Evolutionary conservation across 352 stramenopile genomes (phyloP), one percentile per base, ranked within the genome.

Genomic region (Phytophthora sp.): DNA sequence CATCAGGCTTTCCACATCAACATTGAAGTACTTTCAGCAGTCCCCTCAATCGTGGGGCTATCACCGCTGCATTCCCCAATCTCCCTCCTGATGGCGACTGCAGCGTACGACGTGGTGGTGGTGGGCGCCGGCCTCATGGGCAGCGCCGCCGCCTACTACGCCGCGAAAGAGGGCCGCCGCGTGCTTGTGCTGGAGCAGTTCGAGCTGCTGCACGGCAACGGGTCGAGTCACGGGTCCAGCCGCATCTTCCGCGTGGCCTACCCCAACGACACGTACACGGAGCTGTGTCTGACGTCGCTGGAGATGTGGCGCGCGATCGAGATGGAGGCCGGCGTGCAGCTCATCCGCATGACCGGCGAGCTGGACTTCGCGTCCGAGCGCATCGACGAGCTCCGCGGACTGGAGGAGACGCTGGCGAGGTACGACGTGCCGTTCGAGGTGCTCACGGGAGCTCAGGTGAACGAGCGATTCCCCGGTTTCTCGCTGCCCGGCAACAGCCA

Each of bases 211-310:
- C 84, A 95, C 48, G 56, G 55, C 20, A 69, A 76, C 15, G 87
- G 88, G 5, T 94, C 82, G 0, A 94, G 82, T 45, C 84, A 96
- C 69, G 88, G 87, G 21, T 64, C 73, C 17, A 94, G 74, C 30
- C 79, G 87, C 50, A 91, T 96, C 61, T 91, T 91, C 65, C 82
- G 87, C 15, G 74, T 91, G 15, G 88, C 80, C 10, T 96, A 96
- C 54, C 76, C 80, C 42, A 76, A 90, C 49, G 66, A 69, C 23
- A 59, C 70, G 26, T 95, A 95, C 78, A 88, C 90, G 15, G 71
- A 75, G 30, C 74, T 91, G 52, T 86, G 88, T 56, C 59, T 89
- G 30, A 64, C 75, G 31, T 88, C 78, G 24, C 74, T 89, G 7
- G 43, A 71, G n/a, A 61, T 86, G 66, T 91, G 82, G 78, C 69